Evolutionary conservation across 2,329 filamentous ascomycete species (phyloP).

Genomic region (Plenodomus tracheiphilus): DNA sequence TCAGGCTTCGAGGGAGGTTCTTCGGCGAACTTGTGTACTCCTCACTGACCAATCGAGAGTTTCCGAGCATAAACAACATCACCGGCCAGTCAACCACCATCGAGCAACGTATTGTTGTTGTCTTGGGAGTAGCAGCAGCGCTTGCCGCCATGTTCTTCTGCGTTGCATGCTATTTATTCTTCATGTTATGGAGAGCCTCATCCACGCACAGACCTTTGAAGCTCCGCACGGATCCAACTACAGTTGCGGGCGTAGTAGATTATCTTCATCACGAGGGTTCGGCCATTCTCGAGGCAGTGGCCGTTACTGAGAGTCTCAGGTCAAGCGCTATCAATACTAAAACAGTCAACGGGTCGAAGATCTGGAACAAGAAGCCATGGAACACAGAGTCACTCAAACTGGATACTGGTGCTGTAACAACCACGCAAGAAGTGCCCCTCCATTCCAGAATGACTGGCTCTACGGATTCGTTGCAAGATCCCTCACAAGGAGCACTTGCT

Average conservation of each 20-base stretch:
- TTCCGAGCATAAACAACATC: not conserved
- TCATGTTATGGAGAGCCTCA: constrained; percentile 6
- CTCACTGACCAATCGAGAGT: not conserved
- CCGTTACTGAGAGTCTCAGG: not conserved
- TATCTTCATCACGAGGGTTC: not conserved
- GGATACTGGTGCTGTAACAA: not conserved
- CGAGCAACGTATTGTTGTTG: constrained; percentile 17
- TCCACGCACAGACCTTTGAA: not conserved
- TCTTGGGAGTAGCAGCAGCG: constrained; percentile 13
- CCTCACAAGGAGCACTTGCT: not conserved
- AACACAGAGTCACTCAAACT: not conserved
- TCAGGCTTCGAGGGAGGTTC: constrained; percentile 11
- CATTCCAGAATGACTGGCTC: not conserved
- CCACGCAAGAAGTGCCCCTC: not conserved
- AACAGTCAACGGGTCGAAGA: not conserved
- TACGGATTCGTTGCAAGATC: not conserved
- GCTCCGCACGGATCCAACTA: not conserved
- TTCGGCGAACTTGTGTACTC: constrained; percentile 15
- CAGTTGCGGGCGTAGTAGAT: not conserved
- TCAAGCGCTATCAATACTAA: not conserved
- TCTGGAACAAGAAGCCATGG: not conserved
- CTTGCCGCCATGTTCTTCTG: constrained; percentile 15
- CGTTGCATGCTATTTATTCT: constrained; percentile 7
- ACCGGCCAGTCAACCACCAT: constrained; percentile 1
- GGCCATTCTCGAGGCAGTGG: not conserved